Evolutionary conservation across 129 eudicot species (phyloP), one percentile per base, ranked within the genome.

Genomic region (Deinandra increscens): DNA sequence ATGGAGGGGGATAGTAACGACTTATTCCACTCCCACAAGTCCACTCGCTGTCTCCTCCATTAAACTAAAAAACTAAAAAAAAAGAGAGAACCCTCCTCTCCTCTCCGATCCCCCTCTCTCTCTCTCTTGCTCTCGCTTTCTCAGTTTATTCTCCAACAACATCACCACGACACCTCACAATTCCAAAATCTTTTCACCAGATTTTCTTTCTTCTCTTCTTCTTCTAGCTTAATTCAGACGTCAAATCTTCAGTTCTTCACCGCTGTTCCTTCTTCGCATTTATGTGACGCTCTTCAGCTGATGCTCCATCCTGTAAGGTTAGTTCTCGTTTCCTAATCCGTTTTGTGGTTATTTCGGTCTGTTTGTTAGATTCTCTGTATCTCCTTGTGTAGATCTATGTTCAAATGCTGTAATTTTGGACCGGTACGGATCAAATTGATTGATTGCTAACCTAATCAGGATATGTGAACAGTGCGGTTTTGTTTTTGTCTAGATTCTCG

Each of bases 151-250:
- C 83, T 70, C 64, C 58, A 54, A 81, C 81, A 85, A 75, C 85
- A 83, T 86, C 86, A 80, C 86, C 67, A 56, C 33, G 15, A 75
- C 75, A 71, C 79, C 75, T 81, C 76, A 64, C 76, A 79, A 64
- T 73, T 73, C 45, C 75, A 69, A 15, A 15, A 23, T 79, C 78
- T 11, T 75, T 67, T 39, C 23, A 33, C 78, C 4, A 41, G 49
- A 58, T 71, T 77, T 26, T 45, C 64, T 39, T 53, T 78, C 34
- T 49, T 55, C 19, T 6, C 50, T 4, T 34, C 39, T 68, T 18
- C 43, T 23, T 70, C 14, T 10, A 70, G 45, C 42, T 55, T 70
- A 70, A 54, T 58, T 58, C 64, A 29, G 10, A 58, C 64, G 64
- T 58, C 41, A 58, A 58, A 2, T 11, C 0, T 13, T 58, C 41